These are phyloP conservation scores for Furcasterigmium sp. DNA, from an alignment of 2,329 filamentous ascomycete genomes.

Conservation along the genomic window DNA sequence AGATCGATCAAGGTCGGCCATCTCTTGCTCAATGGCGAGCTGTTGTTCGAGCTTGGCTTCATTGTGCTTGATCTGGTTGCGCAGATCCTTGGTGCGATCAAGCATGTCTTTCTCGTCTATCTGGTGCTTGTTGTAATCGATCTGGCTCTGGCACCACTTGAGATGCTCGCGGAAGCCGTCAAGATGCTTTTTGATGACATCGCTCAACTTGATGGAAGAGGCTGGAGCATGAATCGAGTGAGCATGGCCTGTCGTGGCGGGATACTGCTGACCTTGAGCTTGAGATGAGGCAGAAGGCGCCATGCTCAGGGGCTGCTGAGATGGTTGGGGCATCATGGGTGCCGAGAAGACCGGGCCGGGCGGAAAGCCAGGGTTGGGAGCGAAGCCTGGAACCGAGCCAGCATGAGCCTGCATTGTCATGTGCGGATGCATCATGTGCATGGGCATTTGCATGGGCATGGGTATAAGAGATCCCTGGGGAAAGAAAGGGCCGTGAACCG, in stretches of 20 bases:
- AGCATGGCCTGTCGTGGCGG: slow-evolving; percentile 4
- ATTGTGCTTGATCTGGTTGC: slow-evolving; percentile 43
- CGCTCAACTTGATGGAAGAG: slow-evolving; percentile 56
- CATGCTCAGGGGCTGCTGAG: background rate
- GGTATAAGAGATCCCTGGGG: background rate
- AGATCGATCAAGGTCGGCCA: background rate
- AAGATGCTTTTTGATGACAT: slow-evolving; percentile 56
- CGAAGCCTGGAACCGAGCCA: background rate
- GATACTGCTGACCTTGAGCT: slow-evolving; percentile 2
- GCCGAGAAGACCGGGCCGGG: background rate
- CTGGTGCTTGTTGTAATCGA: slow-evolving; percentile 57
- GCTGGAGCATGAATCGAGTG: slow-evolving; percentile 32
- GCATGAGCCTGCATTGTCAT: background rate
- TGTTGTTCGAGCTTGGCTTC: slow-evolving; percentile 40
- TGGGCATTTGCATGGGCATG: slow-evolving; percentile 7
- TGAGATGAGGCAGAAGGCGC: slow-evolving; percentile 1
- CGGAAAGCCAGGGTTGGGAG: background rate
- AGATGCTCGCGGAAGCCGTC: slow-evolving; percentile 45
- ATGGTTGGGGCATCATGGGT: background rate
- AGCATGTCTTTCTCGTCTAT: slow-evolving; percentile 52
- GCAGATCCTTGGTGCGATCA: slow-evolving; percentile 32
- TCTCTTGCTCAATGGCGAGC: slow-evolving; percentile 31
- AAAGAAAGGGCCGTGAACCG: background rate
- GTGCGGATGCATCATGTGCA: slow-evolving; percentile 12
- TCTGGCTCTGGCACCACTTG: slow-evolving; percentile 51